phyloP scores from a whole-genome alignment of 2,329 filamentous ascomycete species.

The Trichoderma polysporum region DNA sequence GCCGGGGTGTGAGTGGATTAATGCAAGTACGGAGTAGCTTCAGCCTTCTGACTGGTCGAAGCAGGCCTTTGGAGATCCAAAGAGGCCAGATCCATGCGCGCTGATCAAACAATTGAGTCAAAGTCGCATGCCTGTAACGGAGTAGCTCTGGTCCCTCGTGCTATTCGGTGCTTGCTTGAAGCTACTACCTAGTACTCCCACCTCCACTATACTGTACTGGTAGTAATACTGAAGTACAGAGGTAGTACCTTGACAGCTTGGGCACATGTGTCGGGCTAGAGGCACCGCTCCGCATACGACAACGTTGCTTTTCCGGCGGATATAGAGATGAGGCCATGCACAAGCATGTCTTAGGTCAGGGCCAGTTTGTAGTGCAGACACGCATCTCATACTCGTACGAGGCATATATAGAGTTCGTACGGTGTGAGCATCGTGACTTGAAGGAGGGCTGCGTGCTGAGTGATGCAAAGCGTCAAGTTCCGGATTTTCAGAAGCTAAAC shows the following conservation, averaged over 20 bases:
- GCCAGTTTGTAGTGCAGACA: neutral
- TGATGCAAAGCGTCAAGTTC: neutral
- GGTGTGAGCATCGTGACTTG: neutral
- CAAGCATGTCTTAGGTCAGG: neutral
- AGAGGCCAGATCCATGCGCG: conserved; percentile 17
- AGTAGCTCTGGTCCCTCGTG: neutral
- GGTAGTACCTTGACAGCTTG: too few species aligned
- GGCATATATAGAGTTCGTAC: conserved; percentile 5
- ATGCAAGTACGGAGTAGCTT: conserved; percentile 7
- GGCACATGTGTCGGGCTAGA: neutral
- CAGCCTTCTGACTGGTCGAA: neutral
- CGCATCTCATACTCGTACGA: neutral
- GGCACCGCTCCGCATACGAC: neutral
- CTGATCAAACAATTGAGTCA: conserved; percentile 16
- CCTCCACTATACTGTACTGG: too few species aligned
- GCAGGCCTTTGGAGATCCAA: conserved; percentile 8
- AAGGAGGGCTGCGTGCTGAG: neutral
- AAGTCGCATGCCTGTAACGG: neutral
- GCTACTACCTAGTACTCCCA: too few species aligned
- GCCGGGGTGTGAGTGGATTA: conserved; percentile 15
- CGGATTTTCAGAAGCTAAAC: neutral
- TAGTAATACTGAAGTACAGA: too few species aligned
- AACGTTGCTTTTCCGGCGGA: neutral
- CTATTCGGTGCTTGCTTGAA: neutral
- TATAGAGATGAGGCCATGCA: neutral